Percentiles rank a stretch among this genome's conserved stretches.
These are phyloP conservation scores for Kwoniella botswanensis DNA, from an alignment of 768 basidiomycete genomes.

Conservation along the genomic window DNA sequence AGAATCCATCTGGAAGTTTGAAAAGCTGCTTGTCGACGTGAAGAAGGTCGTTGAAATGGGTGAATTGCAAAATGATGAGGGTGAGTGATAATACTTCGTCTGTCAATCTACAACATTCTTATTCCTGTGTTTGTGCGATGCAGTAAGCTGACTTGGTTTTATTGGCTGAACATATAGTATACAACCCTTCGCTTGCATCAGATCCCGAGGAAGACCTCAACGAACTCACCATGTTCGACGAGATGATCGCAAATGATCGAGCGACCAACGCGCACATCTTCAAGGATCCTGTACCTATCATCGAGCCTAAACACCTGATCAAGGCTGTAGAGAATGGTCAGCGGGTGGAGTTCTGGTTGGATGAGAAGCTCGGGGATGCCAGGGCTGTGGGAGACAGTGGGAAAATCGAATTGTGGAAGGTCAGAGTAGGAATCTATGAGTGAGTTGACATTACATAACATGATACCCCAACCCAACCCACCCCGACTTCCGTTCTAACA, in stretches of 20 bases:
- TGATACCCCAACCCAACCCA: too few species aligned
- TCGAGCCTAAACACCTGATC: not conserved
- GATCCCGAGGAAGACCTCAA: not conserved
- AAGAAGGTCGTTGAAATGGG: not conserved
- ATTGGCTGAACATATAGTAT: not conserved
- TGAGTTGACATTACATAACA: not conserved
- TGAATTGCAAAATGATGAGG: not conserved
- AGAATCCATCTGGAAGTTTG: constrained; percentile 2
- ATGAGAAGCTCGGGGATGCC: not conserved
- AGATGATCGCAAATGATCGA: not conserved
- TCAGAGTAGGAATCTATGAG: constrained; percentile 4
- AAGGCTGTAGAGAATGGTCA: not conserved
- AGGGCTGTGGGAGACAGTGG: not conserved
- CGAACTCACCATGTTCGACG: not conserved
- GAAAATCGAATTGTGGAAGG: not conserved
- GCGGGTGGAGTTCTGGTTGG: constrained; percentile 2
- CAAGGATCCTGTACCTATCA: not conserved
- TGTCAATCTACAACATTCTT: too few species aligned
- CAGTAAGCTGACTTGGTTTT: too few species aligned
- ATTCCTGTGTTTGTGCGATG: too few species aligned
- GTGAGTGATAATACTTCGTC: too few species aligned
- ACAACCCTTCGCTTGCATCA: not conserved
- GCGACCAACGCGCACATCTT: not conserved
- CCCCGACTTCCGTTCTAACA: too few species aligned
- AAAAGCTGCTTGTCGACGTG: not conserved